Evolutionary conservation across 352 stramenopile genomes (phyloP).

Genomic region (Globisporangium abappressorium): DNA sequence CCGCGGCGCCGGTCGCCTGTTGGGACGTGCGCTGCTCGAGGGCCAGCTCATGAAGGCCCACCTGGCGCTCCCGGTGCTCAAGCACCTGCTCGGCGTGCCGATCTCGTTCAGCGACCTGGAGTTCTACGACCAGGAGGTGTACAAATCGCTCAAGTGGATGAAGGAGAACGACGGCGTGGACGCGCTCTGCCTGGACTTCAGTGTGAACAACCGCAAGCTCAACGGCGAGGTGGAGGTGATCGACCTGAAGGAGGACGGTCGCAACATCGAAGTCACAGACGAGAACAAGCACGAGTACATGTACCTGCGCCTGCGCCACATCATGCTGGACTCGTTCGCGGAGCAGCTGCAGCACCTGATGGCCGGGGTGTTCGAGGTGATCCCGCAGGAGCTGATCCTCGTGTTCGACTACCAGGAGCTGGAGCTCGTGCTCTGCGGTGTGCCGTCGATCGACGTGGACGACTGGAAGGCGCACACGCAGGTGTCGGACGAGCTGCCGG

Average conservation of each 20-base stretch:
- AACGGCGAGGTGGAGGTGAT: constrained; percentile 75
- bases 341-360: constrained; percentile 92
- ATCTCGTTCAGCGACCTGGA: constrained; percentile 90
- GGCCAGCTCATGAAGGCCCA: constrained; percentile 90
- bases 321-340: constrained; percentile 92
- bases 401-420: constrained; percentile 86
- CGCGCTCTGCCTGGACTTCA: constrained; percentile 74
- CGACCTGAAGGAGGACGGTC: constrained; percentile 83
- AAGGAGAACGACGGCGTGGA: constrained; percentile 84
- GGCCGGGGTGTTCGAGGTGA: constrained; percentile 96
- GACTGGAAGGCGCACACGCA: constrained; percentile 88
- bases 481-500: constrained; percentile 78
- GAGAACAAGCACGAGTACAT: constrained; percentile 98
- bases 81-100: constrained; percentile 78
- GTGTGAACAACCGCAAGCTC: constrained; percentile 74
- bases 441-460: constrained; percentile 78
- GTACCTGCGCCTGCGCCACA: constrained; percentile 93
- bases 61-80: constrained; percentile 82
- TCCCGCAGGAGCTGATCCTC: constrained; percentile 86
- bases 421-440: constrained; percentile 75
- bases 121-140: constrained; percentile 85
- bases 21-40: constrained; percentile 96
- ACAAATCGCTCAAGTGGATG: constrained; percentile 84
- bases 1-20: constrained; percentile 91
- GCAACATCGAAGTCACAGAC: constrained; percentile 89